phyloP scores from a whole-genome alignment of 306 rosid genomes.

The Fragaria ananassa region DNA sequence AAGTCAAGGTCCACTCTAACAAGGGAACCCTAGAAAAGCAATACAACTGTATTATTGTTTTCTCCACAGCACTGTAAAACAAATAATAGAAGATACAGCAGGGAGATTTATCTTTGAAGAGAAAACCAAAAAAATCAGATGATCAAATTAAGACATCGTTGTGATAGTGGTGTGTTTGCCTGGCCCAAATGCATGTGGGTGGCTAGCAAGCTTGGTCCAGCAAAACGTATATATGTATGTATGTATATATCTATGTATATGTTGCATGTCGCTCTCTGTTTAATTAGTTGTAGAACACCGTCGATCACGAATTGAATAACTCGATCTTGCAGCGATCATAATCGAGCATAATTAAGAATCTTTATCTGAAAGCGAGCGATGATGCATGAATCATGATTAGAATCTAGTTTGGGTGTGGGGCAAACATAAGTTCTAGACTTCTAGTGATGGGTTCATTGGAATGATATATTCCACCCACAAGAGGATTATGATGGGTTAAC shows the following conservation, averaged over 20 bases:
- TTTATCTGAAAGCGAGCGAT: background rate
- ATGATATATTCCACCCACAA: too few species aligned
- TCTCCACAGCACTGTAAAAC: too few species aligned
- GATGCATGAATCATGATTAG: background rate
- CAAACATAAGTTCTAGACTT: background rate
- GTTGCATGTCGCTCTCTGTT: background rate
- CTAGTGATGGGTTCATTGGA: background rate
- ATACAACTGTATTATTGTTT: background rate
- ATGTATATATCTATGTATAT: too few species aligned
- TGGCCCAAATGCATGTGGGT: too few species aligned
- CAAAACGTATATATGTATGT: too few species aligned
- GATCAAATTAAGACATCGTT: too few species aligned
- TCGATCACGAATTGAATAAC: background rate
- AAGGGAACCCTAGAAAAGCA: background rate
- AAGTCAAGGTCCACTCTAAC: background rate
- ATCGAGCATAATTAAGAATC: background rate
- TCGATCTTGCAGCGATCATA: background rate
- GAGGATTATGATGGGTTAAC: conserved; percentile 1
- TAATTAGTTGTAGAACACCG: background rate
- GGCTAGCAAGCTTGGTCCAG: too few species aligned
- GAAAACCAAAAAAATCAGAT: too few species aligned
- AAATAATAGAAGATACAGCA: too few species aligned
- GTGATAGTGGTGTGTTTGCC: too few species aligned
- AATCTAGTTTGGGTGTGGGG: background rate
- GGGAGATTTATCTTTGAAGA: too few species aligned